A percentile compares a stretch with the other conserved stretches of the same genome.
Conservation (phyloP, 1,284 basidiomycete genomes). For the Phlebopus sp. region DNA sequence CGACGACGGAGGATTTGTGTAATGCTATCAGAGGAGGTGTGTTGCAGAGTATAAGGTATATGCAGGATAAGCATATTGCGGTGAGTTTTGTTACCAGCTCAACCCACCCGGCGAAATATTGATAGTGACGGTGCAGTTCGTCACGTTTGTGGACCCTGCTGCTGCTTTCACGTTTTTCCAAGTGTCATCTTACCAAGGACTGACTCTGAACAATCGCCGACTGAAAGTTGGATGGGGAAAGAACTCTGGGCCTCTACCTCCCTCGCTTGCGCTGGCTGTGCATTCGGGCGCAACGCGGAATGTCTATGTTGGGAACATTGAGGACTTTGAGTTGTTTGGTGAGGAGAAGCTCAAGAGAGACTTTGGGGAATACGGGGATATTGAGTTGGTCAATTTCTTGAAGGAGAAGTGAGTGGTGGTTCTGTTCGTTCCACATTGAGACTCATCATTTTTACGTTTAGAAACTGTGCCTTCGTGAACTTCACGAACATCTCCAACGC, state of each 20-base stretch:
- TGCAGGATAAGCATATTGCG: constrained; percentile 93
- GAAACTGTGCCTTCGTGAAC: constrained; percentile 94
- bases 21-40: constrained; percentile 92
- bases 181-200: constrained; percentile 81
- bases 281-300: constrained; percentile 91
- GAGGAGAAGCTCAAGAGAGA: constrained; percentile 85
- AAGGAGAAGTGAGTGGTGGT: constrained; percentile 76
- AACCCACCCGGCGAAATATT: background rate
- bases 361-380: constrained; percentile 91
- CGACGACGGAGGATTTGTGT: constrained; percentile 87
- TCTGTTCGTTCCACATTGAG: background rate
- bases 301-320: constrained; percentile 91
- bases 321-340: constrained; percentile 86
- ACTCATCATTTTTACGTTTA: constrained; percentile 27
- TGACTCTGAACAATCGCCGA: constrained; percentile 86
- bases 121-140: constrained; percentile 54
- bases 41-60: constrained; percentile 85
- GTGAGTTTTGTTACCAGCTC: constrained; percentile 41
- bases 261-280: constrained; percentile 80
- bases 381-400: constrained; percentile 93
- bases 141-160: constrained; percentile 86
- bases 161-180: constrained; percentile 92
- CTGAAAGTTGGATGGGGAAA: constrained; percentile 96
- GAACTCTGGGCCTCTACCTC: constrained; percentile 80
- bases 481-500: constrained; percentile 90